phyloP scores from a whole-genome alignment of 768 basidiomycete species.

The Trametes punicea region DNA sequence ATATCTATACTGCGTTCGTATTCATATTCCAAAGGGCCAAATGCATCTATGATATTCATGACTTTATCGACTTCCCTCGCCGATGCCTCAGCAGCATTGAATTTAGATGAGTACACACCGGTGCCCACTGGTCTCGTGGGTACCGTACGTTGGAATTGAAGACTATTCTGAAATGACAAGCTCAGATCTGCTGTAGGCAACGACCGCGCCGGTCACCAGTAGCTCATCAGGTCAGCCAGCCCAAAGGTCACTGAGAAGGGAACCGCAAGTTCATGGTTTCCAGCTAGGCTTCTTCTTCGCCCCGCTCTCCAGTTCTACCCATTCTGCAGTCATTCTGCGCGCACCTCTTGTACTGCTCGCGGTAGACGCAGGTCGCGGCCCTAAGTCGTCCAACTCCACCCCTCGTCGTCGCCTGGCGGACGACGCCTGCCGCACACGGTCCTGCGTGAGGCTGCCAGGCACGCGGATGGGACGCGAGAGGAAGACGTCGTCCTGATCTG shows the following conservation, averaged over 20 bases:
- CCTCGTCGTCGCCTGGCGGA: background rate
- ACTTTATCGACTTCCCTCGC: too few relatives aligned
- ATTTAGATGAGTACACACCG: too few relatives aligned
- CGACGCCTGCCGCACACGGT: too few relatives aligned
- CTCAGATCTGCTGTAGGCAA: background rate
- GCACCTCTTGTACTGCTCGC: background rate
- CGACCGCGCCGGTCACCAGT: background rate
- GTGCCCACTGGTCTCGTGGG: too few relatives aligned
- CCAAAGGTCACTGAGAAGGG: background rate
- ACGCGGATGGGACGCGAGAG: conserved; percentile 4
- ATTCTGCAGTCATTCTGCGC: background rate
- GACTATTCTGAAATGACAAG: too few relatives aligned
- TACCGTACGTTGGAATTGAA: too few relatives aligned
- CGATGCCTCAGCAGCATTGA: too few relatives aligned
- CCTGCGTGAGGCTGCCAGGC: conserved; percentile 3
- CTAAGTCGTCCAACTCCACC: background rate
- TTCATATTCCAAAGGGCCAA: background rate
- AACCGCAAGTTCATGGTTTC: background rate
- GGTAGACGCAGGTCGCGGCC: background rate
- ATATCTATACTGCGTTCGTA: conserved; percentile 18
- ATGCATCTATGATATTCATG: background rate
- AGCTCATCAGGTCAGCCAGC: background rate
- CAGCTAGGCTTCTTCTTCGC: background rate
- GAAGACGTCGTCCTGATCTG: conserved; percentile 4
- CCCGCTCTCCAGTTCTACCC: background rate